Percentiles rank a stretch among this genome's conserved stretches.
phyloP scores from a whole-genome alignment of 768 basidiomycete species.

The Mycena albidolilacea region DNA sequence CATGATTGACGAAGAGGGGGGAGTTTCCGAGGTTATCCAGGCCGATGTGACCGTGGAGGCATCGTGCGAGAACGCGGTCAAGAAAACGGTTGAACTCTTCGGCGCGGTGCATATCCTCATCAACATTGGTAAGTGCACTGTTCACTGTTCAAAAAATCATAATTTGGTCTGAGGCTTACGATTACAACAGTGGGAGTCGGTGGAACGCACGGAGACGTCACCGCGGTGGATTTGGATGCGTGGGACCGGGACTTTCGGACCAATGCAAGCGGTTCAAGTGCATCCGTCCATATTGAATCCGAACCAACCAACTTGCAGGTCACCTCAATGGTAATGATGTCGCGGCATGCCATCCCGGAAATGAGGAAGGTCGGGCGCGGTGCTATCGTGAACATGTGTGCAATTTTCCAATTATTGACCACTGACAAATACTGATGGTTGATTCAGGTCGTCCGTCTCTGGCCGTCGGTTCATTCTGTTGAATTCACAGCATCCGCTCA shows the following conservation, averaged over 20 bases:
- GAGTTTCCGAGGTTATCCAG: slow-evolving; percentile 49
- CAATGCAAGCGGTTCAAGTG: slow-evolving; percentile 22
- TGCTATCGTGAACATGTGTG: slow-evolving; percentile 56
- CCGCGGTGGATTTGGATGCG: slow-evolving; percentile 56
- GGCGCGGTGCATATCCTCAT: slow-evolving; percentile 60
- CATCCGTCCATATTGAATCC: not conserved
- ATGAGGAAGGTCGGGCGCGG: slow-evolving; percentile 59
- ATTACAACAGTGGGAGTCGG: slow-evolving; percentile 52
- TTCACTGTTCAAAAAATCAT: not conserved
- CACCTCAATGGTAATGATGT: slow-evolving; percentile 61
- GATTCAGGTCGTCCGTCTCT: slow-evolving; percentile 30
- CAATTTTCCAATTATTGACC: not conserved
- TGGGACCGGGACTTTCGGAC: slow-evolving; percentile 48
- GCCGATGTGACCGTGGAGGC: slow-evolving; percentile 54
- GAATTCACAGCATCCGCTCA: not conserved
- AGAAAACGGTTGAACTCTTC: slow-evolving; percentile 51
- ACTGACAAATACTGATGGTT: not conserved
- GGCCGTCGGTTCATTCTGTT: slow-evolving; percentile 23
- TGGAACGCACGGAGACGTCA: slow-evolving; percentile 51
- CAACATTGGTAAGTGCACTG: slow-evolving; percentile 44
- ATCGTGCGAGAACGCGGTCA: slow-evolving; percentile 54
- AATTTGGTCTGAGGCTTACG: not conserved
- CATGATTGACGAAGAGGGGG: slow-evolving; percentile 58
- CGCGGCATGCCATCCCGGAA: slow-evolving; percentile 58
- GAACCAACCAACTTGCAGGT: slow-evolving; percentile 38